Evolutionary conservation across 1,139 yeast genomes (phyloP), one percentile per base, ranked within the genome.

Genomic region (Debaryomycetaceae sp.): DNA sequence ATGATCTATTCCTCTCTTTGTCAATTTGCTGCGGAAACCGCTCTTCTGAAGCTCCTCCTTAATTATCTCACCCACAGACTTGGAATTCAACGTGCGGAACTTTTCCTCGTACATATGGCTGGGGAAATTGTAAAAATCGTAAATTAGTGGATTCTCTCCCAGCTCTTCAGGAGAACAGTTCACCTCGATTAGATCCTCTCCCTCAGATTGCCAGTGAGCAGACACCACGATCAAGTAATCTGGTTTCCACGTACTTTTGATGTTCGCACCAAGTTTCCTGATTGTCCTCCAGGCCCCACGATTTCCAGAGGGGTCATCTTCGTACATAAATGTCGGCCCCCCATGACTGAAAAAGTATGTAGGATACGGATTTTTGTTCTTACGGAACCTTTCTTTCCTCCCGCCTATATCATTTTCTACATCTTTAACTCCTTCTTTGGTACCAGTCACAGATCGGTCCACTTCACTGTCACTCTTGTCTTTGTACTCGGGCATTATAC

Each of bases 121-220:
- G 0, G 90, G 91, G 58, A 87, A 87, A 5, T 87, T 87, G 54
- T 77, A 78, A 56, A 86, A 87, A 60, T 87, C 95, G 58, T 87
- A 87, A 46, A 84, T 74, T 51, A 87, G 64, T 35, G 63, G 59
- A 43, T 65, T 62, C 36, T 59, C 57, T 33, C 63, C 63, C 0
- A 39, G 41, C 1, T 47, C 50, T 5, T 46, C 44, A 23, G 46
- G 48, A 1, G 84, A 82, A 7, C 73, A 60, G 6, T 73, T 69
- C 29, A 84, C 69, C 54, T 83, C 84, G 31, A 84, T 66, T 40
- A 62, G 53, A 43, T 72, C 66, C 1, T 64, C 42, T 5, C 61
- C 60, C 2, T 56, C 48, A 1, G 85, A 71, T 62, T 84, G 87
- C 89, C 90, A 87, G 60, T 87, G 95, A 0, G 91, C 95, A 35